Percentiles rank a stretch among this genome's conserved stretches.
Evolutionary conservation across 2,329 filamentous ascomycete species (phyloP).

Genomic region (Tothia fuscella): DNA sequence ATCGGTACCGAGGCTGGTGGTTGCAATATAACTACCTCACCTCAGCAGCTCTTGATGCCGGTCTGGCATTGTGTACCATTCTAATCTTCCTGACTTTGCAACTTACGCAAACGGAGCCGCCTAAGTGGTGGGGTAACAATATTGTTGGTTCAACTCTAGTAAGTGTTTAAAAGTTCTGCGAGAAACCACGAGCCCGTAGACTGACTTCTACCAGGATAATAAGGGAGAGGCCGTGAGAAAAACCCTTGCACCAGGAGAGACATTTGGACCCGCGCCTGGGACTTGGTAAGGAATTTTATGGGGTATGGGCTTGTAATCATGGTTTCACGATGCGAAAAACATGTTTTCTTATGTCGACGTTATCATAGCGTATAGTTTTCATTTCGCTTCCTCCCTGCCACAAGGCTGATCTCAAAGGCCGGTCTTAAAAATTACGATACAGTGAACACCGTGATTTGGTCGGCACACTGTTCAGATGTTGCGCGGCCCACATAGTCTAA

Average conservation of each 20-base stretch:
- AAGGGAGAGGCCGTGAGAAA: slow-evolving; percentile 5
- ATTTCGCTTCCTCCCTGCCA: no score
- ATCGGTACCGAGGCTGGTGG: slow-evolving; percentile 19
- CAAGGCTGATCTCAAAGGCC: no score
- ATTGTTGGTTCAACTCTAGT: slow-evolving; percentile 30
- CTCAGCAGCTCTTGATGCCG: slow-evolving; percentile 17
- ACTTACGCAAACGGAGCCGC: slow-evolving; percentile 26
- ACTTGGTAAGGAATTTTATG: background rate
- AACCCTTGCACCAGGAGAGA: slow-evolving; percentile 6
- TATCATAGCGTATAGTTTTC: no score
- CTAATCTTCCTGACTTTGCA: slow-evolving; percentile 19
- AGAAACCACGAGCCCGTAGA: no score
- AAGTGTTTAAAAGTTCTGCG: background rate
- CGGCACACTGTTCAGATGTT: no score
- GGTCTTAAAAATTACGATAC: no score
- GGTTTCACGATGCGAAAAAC: no score
- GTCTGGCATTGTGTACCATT: slow-evolving; percentile 18
- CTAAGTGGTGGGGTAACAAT: slow-evolving; percentile 52
- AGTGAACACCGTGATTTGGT: no score
- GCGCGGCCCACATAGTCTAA: no score
- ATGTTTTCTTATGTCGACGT: no score
- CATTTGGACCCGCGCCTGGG: slow-evolving; percentile 9
- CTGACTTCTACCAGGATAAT: slow-evolving; percentile 1
- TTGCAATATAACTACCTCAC: slow-evolving; percentile 13
- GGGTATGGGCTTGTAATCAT: background rate